A percentile compares a stretch with the other conserved stretches of the same genome.
Conservation (phyloP, 208 protist genomes). For the Crithidia expoeki region DNA sequence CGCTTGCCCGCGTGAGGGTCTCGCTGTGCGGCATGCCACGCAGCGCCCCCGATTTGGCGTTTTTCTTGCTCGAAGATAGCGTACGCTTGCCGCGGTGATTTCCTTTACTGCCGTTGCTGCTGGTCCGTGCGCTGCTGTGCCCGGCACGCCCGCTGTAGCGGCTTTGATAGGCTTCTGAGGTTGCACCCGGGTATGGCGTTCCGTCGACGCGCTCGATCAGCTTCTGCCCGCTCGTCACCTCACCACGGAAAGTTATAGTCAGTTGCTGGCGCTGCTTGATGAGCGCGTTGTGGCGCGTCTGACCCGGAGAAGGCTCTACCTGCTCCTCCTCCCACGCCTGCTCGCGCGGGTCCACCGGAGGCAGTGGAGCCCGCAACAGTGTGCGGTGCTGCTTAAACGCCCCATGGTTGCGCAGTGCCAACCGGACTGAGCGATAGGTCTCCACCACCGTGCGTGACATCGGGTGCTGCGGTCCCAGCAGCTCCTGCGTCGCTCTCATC, state of each 20-base stretch:
- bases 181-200: conserved; percentile 69
- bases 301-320: conserved; percentile 42
- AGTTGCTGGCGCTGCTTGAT: conserved; percentile 65
- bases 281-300: conserved; percentile 53
- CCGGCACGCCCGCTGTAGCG: conserved; percentile 1
- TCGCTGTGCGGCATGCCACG: conserved; percentile 60
- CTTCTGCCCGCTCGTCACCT: conserved; percentile 69
- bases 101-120: conserved; percentile 15
- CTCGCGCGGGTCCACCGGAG: conserved; percentile 75
- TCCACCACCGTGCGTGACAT: conserved; percentile 75
- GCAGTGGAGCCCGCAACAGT: conserved; percentile 63
- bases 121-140: neutral
- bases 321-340: conserved; percentile 50
- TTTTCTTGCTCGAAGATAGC: neutral
- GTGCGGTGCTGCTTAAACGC: conserved; percentile 82
- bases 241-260: conserved; percentile 85
- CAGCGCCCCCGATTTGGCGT: conserved; percentile 28
- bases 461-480: conserved; percentile 77
- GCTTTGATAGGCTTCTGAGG: conserved; percentile 47
- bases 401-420: conserved; percentile 52
- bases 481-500: conserved; percentile 81
- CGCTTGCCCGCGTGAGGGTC: conserved; percentile 57
- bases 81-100: conserved; percentile 8
- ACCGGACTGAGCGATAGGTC: conserved; percentile 76
- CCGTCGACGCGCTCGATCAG: conserved; percentile 67